phyloP scores from a whole-genome alignment of 768 basidiomycete species.

The Infundibulicybe gibba region DNA sequence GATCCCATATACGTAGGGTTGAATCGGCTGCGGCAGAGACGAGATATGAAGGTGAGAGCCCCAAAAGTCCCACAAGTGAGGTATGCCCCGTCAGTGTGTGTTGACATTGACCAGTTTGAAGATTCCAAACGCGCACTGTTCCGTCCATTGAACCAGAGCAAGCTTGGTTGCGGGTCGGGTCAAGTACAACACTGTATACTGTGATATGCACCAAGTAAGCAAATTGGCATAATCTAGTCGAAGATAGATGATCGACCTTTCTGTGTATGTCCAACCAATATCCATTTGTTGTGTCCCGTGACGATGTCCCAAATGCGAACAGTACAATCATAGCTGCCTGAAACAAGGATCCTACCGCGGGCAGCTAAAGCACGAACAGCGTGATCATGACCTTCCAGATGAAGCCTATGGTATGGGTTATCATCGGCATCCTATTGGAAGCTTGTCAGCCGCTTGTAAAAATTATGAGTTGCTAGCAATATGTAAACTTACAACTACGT shows the following conservation, averaged over 20 bases:
- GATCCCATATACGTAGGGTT: slow-evolving; percentile 93
- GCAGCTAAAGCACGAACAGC: slow-evolving; percentile 93
- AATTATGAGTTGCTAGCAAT: background rate
- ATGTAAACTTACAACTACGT: slow-evolving; percentile 29
- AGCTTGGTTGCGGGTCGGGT: slow-evolving; percentile 80
- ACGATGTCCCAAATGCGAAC: slow-evolving; percentile 95
- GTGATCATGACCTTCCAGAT: slow-evolving; percentile 86
- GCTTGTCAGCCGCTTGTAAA: slow-evolving; percentile 28
- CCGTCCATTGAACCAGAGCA: slow-evolving; percentile 99
- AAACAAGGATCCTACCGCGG: slow-evolving; percentile 84
- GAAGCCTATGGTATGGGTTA: slow-evolving; percentile 88
- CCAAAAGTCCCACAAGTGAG: slow-evolving; percentile 91
- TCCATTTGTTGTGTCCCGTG: slow-evolving; percentile 76
- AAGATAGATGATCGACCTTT: slow-evolving; percentile 58
- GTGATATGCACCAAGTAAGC: slow-evolving; percentile 6
- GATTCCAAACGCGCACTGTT: slow-evolving; percentile 93
- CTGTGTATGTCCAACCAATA: slow-evolving; percentile 84
- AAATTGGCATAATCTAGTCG: background rate
- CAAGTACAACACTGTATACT: slow-evolving; percentile 97
- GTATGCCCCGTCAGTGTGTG: slow-evolving; percentile 88
- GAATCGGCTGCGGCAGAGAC: slow-evolving; percentile 97
- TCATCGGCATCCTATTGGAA: slow-evolving; percentile 49
- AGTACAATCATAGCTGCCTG: slow-evolving; percentile 94
- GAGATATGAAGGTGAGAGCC: slow-evolving; percentile 83
- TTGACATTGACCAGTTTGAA: slow-evolving; percentile 75